A percentile compares a stretch with the other conserved stretches of the same genome.
These are phyloP conservation scores for Inga laurina DNA, from an alignment of 306 rosid genomes.

Conservation along the genomic window DNA sequence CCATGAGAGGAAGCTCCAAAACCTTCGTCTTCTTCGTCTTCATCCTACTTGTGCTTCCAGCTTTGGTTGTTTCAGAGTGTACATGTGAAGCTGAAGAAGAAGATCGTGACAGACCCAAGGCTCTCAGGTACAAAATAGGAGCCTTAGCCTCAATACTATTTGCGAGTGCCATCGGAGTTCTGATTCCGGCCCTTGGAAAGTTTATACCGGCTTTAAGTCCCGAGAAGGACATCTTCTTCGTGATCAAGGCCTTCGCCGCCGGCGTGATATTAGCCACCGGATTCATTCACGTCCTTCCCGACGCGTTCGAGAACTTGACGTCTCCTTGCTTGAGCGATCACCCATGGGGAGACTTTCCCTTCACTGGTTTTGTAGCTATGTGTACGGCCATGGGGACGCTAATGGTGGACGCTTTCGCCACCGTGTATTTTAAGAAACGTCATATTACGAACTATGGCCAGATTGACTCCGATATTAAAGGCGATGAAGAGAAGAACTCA, in stretches of 20 bases:
- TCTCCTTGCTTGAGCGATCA: conserved; percentile 47
- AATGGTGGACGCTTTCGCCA: conserved; percentile 77
- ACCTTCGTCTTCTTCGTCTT: background rate
- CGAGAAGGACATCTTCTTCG: conserved; percentile 53
- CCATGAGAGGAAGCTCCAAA: background rate
- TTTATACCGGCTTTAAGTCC: conserved; percentile 58
- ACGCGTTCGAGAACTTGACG: conserved; percentile 54
- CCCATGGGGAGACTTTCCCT: conserved; percentile 72
- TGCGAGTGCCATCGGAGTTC: conserved; percentile 61
- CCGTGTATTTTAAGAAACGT: conserved; percentile 46
- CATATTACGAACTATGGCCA: conserved; percentile 17
- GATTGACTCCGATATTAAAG: background rate
- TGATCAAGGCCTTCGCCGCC: conserved; percentile 76
- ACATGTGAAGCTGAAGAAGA: conserved; percentile 30
- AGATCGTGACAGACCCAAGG: conserved; percentile 27
- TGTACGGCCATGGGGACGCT: conserved; percentile 67
- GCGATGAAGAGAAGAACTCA: conserved; percentile 34
- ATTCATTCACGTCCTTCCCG: conserved; percentile 78
- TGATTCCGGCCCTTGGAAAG: conserved; percentile 66
- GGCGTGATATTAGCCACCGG: conserved; percentile 79
- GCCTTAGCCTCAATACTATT: conserved; percentile 57
- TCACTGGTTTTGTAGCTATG: conserved; percentile 90
- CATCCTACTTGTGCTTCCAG: conserved; percentile 5
- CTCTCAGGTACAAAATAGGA: conserved; percentile 46
- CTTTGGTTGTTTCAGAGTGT: conserved; percentile 9